phyloP scores from a whole-genome alignment of 306 rosid genomes.

The Trifolium dubium region DNA sequence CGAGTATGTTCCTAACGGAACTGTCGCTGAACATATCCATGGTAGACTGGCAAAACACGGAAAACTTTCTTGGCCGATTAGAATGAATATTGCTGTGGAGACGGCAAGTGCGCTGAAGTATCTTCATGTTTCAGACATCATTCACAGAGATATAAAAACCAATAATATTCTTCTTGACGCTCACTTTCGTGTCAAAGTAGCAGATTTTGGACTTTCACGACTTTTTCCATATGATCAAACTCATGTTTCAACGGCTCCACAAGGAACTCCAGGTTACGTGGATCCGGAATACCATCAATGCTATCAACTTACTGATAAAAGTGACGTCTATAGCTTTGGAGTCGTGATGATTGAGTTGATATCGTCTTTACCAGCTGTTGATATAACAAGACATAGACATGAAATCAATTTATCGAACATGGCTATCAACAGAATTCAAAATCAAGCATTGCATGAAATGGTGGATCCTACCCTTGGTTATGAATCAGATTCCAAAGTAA shows the following conservation, averaged over 20 bases:
- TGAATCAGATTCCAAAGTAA: constrained; percentile 59
- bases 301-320: constrained; percentile 73
- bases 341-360: constrained; percentile 80
- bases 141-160: constrained; percentile 89
- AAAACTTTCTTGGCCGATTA: constrained; percentile 55
- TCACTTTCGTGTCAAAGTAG: constrained; percentile 72
- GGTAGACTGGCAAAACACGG: constrained; percentile 59
- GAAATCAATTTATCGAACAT: constrained; percentile 81
- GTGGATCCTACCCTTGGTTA: constrained; percentile 69
- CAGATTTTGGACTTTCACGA: constrained; percentile 90
- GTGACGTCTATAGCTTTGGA: constrained; percentile 92
- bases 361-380: constrained; percentile 88
- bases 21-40: constrained; percentile 85
- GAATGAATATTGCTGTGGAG: constrained; percentile 78
- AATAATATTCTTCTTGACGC: constrained; percentile 76
- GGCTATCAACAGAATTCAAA: constrained; percentile 81
- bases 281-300: constrained; percentile 87
- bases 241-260: constrained; percentile 85
- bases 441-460: constrained; percentile 60
- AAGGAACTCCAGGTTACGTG: constrained; percentile 95
- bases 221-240: constrained; percentile 70
- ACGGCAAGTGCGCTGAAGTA: constrained; percentile 77
- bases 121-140: constrained; percentile 74
- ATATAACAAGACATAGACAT: constrained; percentile 77
- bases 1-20: constrained; percentile 81